Evolutionary conservation across 2,329 filamentous ascomycete genomes (phyloP).

Genomic region (Cordyceps fumosorosea): DNA sequence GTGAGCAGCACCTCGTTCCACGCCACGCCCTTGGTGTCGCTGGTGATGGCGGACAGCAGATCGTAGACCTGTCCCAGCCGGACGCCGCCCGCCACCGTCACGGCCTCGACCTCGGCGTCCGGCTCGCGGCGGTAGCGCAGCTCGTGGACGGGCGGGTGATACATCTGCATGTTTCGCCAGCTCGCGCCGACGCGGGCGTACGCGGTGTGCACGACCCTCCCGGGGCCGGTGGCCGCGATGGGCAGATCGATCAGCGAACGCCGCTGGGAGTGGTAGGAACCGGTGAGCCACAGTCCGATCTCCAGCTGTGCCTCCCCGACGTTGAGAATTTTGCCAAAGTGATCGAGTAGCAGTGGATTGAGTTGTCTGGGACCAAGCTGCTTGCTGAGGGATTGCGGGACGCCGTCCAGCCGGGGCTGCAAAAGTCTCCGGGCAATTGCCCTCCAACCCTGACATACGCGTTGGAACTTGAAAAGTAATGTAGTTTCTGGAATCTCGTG

Average conservation of each 20-base stretch:
- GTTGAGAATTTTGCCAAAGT: neutral
- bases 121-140: neutral
- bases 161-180: neutral
- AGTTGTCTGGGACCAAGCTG: neutral
- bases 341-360: neutral
- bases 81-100: neutral
- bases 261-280: neutral
- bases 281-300: constrained; percentile 1
- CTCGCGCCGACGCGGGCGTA: neutral
- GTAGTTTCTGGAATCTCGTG: neutral
- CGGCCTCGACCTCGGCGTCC: neutral
- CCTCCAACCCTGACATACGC: neutral
- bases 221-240: neutral
- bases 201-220: neutral
- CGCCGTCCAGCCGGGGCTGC: neutral
- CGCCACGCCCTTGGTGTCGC: neutral
- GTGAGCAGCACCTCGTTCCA: neutral
- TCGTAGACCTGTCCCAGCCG: neutral
- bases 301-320: neutral
- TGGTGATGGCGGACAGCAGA: neutral
- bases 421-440: neutral
- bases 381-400: no score
- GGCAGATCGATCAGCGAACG: constrained; percentile 1
- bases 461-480: neutral
- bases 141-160: neutral